phyloP scores from a whole-genome alignment of 1,284 basidiomycete genomes.

The Melanopsichium pennsylvanicum region DNA sequence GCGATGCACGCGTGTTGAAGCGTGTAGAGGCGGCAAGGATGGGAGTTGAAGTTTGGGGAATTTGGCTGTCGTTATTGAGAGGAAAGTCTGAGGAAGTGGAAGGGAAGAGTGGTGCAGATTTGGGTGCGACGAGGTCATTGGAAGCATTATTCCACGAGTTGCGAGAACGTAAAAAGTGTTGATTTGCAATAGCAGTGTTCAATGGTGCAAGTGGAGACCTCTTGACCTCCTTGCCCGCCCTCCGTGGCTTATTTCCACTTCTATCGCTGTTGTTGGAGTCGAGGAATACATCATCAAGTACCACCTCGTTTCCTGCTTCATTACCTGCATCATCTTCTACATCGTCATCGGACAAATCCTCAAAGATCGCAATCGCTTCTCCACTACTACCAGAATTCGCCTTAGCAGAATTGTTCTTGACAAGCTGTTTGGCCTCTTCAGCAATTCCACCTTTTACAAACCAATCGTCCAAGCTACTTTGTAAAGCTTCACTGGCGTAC shows the following conservation, averaged over 20 bases:
- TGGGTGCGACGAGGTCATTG: constrained; percentile 16
- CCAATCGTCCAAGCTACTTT: constrained; percentile 56
- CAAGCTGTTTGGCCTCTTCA: constrained; percentile 53
- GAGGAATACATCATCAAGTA: constrained; percentile 8
- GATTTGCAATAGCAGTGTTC: constrained; percentile 44
- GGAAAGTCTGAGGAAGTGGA: background rate
- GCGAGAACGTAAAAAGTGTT: constrained; percentile 24
- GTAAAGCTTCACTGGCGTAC: constrained; percentile 68
- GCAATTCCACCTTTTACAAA: constrained; percentile 58
- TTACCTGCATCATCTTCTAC: background rate
- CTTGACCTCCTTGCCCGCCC: background rate
- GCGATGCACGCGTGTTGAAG: constrained; percentile 5
- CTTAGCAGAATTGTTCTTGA: constrained; percentile 8
- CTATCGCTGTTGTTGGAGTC: background rate
- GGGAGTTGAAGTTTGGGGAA: constrained; percentile 17
- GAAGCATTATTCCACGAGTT: no score
- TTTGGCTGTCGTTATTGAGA: background rate
- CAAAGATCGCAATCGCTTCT: constrained; percentile 4
- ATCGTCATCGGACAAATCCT: constrained; percentile 18
- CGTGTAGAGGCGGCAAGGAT: constrained; percentile 5
- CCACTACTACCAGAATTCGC: background rate
- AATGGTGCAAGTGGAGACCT: constrained; percentile 28
- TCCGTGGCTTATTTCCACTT: no score
- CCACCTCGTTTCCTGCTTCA: constrained; percentile 1
- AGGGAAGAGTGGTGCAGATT: constrained; percentile 44